Conservation (phyloP, 306 rosid species). For the Acacia confusa region DNA sequence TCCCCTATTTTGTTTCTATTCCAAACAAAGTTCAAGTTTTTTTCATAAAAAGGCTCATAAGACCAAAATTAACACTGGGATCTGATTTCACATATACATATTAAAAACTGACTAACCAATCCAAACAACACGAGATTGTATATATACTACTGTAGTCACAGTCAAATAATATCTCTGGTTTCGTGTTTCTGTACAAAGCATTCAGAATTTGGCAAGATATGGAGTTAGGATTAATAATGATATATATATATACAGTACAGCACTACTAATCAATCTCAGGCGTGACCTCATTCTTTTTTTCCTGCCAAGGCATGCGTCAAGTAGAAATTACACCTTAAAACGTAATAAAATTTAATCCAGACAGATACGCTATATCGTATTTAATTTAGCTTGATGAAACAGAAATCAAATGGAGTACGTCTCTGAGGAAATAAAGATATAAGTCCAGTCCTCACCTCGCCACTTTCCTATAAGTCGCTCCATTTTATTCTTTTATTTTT, state of each 20-base stretch:
- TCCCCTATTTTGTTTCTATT: background rate
- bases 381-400: background rate
- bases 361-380: background rate
- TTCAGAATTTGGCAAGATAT: background rate
- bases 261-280: background rate
- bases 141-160: background rate
- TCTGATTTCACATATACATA: background rate
- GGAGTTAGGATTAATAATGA: background rate
- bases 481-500: background rate
- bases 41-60: background rate
- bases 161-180: background rate
- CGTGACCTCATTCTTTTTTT: background rate
- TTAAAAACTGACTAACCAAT: background rate
- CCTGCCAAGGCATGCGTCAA: constrained; percentile 5
- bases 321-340: background rate
- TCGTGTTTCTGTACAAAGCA: background rate
- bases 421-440: background rate
- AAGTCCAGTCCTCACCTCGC: background rate
- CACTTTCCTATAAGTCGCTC: background rate
- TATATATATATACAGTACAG: background rate
- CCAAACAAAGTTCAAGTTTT: background rate
- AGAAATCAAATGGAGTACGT: background rate
- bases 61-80: background rate
- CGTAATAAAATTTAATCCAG: constrained; percentile 6
- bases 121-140: background rate